These are phyloP conservation scores for Auricularia sp. DNA, from an alignment of 768 basidiomycete species.

Conservation along the genomic window DNA sequence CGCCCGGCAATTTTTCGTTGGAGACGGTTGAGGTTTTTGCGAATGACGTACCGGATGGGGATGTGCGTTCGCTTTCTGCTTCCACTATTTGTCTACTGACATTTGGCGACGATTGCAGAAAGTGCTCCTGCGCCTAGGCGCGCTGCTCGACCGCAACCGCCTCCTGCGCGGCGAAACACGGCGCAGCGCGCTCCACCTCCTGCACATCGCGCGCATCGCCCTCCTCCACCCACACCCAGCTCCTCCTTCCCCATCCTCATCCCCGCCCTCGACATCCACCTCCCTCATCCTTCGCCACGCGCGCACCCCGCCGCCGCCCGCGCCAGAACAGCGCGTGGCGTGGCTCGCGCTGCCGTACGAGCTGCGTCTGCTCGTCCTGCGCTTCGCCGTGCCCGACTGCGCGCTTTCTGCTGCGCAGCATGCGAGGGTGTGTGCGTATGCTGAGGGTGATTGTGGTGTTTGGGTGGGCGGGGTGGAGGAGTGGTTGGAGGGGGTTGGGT, in stretches of 20 bases:
- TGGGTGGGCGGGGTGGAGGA: background rate
- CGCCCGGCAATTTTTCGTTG: background rate
- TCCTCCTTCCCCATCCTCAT: no score
- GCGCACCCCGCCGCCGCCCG: background rate
- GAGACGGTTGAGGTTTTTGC: background rate
- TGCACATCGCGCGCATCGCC: background rate
- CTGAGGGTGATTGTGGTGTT: background rate
- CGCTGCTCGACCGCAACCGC: background rate
- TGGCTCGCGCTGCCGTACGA: background rate
- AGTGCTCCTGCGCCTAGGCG: background rate
- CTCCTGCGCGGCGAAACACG: background rate
- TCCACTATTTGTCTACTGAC: background rate
- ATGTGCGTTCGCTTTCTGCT: background rate
- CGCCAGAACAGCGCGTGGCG: background rate
- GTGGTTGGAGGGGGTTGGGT: background rate
- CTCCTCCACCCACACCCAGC: background rate
- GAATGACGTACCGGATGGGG: background rate
- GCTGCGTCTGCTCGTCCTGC: background rate
- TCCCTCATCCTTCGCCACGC: background rate
- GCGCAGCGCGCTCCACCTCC: background rate
- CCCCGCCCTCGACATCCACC: background rate
- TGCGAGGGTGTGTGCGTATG: background rate
- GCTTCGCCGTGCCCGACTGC: background rate
- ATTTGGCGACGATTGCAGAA: background rate
- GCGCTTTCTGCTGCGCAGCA: background rate